phyloP scores from a whole-genome alignment of 306 rosid species.

The Prunus mume region DNA sequence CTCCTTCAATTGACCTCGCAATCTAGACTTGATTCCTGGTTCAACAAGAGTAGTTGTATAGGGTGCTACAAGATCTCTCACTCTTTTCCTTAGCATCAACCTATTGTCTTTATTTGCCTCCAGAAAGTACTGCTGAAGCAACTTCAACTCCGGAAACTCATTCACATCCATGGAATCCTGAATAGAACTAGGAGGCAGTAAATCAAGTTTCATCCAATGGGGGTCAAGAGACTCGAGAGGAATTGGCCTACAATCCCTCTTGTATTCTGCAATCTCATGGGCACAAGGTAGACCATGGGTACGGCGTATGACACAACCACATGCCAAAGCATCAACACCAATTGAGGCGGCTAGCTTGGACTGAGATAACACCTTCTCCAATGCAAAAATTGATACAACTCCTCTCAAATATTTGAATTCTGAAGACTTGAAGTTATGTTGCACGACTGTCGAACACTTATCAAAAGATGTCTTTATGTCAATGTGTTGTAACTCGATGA shows the following conservation, averaged over 20 bases:
- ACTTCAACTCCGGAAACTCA: slow-evolving; percentile 20
- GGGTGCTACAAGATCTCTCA: slow-evolving; percentile 13
- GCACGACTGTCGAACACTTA: not conserved
- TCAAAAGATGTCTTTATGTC: slow-evolving; percentile 11
- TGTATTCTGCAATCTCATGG: slow-evolving; percentile 9
- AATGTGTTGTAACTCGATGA: slow-evolving; percentile 9
- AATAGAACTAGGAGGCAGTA: not conserved
- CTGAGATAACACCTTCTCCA: slow-evolving; percentile 5
- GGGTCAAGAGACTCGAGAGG: slow-evolving; percentile 6
- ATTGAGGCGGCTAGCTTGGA: slow-evolving; percentile 6
- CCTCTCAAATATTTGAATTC: slow-evolving; percentile 9
- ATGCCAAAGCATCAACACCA: not conserved
- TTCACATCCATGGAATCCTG: not conserved
- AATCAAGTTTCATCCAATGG: slow-evolving; percentile 15
- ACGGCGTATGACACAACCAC: slow-evolving; percentile 9
- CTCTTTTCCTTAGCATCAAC: slow-evolving; percentile 16
- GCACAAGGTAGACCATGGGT: slow-evolving; percentile 20
- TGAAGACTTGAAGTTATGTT: slow-evolving; percentile 7
- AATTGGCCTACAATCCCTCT: slow-evolving; percentile 7
- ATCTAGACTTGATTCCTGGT: not conserved
- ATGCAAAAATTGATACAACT: not conserved
- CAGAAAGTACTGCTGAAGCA: slow-evolving; percentile 13
- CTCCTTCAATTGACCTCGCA: slow-evolving; percentile 9
- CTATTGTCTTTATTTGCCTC: slow-evolving; percentile 7
- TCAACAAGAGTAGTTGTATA: slow-evolving; percentile 4